Percentiles rank a stretch among this genome's conserved stretches.
Evolutionary conservation across 2,329 filamentous ascomycete genomes (phyloP).

Genomic region (Lasiodiplodia hormozganensis): DNA sequence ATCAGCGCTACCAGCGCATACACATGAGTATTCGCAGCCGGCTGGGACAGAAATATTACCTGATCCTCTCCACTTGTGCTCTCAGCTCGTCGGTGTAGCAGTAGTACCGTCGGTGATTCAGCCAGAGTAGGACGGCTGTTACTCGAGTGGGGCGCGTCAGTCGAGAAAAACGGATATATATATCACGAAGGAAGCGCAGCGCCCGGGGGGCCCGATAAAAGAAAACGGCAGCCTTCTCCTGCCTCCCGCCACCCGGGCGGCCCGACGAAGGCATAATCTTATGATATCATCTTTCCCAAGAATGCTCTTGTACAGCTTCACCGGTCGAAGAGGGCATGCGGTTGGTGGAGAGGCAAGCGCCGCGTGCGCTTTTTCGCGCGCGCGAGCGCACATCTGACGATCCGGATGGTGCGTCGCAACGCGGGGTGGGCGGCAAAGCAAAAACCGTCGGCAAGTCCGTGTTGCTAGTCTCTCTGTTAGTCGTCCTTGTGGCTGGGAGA

Average conservation of each 20-base stretch:
- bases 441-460: not conserved
- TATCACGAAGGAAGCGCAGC: not conserved
- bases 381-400: constrained; percentile 17
- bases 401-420: constrained; percentile 9
- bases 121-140: not conserved
- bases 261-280: constrained; percentile 5
- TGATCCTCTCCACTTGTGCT: constrained; percentile 15
- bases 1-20: not conserved
- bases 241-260: not conserved
- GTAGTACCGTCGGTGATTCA: constrained; percentile 18
- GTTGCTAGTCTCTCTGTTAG: not conserved
- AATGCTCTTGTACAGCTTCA: constrained; percentile 26
- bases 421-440: not conserved
- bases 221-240: not conserved
- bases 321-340: constrained; percentile 13
- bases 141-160: not conserved
- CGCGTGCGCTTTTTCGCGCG: not conserved
- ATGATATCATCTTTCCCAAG: constrained; percentile 26
- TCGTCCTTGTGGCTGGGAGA: constrained; percentile 2
- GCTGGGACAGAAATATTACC: constrained; percentile 12
- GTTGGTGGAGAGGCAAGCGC: constrained; percentile 14
- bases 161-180: not conserved
- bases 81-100: constrained; percentile 12
- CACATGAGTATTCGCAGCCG: not conserved
- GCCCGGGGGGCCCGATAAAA: not conserved